Conservation (phyloP, 805 yeast genomes). For the Ogataea pini region DNA sequence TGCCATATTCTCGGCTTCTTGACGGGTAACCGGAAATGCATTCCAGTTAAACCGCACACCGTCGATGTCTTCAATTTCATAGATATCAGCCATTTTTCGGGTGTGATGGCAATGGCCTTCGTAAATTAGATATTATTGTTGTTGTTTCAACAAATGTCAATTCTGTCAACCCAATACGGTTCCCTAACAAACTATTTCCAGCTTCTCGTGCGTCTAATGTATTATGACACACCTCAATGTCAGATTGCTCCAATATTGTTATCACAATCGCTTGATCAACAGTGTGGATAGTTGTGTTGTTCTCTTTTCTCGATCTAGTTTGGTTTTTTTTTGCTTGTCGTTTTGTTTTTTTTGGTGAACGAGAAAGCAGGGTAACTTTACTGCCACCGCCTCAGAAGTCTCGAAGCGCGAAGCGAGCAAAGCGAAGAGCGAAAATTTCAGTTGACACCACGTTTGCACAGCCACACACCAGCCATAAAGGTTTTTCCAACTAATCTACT, state of each 20-base stretch:
- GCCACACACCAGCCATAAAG: not conserved
- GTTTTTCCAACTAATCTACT: no score
- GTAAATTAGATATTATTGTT: not conserved
- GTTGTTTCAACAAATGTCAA: slow-evolving; percentile 3
- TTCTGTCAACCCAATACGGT: not conserved
- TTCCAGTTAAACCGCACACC: slow-evolving; percentile 80
- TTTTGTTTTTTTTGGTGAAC: slow-evolving; percentile 14
- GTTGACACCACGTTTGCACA: not conserved
- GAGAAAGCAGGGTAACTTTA: slow-evolving; percentile 14
- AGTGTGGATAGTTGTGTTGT: not conserved
- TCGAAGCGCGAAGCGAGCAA: no score
- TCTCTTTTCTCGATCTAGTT: slow-evolving; percentile 2
- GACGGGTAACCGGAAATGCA: slow-evolving; percentile 83
- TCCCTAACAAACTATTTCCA: not conserved
- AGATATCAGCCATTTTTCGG: slow-evolving; percentile 46
- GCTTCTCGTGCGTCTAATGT: not conserved
- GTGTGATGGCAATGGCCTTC: not conserved
- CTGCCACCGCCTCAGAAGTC: slow-evolving; percentile 8
- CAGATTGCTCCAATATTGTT: not conserved
- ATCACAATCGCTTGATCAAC: slow-evolving; percentile 1
- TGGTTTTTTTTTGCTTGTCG: slow-evolving; percentile 17
- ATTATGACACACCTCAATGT: not conserved
- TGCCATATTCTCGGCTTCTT: slow-evolving; percentile 87
- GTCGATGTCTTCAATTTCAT: slow-evolving; percentile 59
- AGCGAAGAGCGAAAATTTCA: not conserved